A percentile compares a stretch with the other conserved stretches of the same genome.
Conservation (phyloP, 2,329 filamentous ascomycete genomes). For the Fusarium hainanense region DNA sequence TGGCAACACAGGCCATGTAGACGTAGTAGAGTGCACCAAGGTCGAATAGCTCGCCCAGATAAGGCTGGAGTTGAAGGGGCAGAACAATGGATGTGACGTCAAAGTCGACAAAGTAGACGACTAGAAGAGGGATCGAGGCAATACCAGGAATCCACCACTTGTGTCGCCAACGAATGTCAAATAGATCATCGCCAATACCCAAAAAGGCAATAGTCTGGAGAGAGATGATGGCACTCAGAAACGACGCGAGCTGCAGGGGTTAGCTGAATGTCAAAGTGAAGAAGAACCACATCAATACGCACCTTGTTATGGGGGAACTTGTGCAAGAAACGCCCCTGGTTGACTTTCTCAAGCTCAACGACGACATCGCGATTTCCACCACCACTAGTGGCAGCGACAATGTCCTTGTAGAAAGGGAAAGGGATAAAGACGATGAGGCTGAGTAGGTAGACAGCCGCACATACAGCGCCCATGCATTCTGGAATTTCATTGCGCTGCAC, state of each 20-base stretch:
- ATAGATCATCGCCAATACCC: slow-evolving; percentile 93
- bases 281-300: slow-evolving; percentile 2
- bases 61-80: slow-evolving; percentile 84
- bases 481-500: slow-evolving; percentile 78
- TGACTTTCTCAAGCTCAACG: slow-evolving; percentile 75
- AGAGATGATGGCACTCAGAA: slow-evolving; percentile 92
- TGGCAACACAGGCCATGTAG: slow-evolving; percentile 96
- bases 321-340: slow-evolving; percentile 87
- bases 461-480: slow-evolving; percentile 95
- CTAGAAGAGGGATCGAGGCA: slow-evolving; percentile 90
- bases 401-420: slow-evolving; percentile 98
- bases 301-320: slow-evolving; percentile 96
- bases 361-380: slow-evolving; percentile 92
- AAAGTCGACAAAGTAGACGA: slow-evolving; percentile 98
- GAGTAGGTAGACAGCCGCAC: slow-evolving; percentile 91
- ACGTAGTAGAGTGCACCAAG: slow-evolving; percentile 87
- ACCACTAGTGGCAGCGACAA: slow-evolving; percentile 92
- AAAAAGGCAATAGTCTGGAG: slow-evolving; percentile 91
- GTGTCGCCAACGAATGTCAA: slow-evolving; percentile 98
- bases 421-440: slow-evolving; percentile 92
- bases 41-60: slow-evolving; percentile 86
- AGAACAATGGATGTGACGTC: slow-evolving; percentile 96
- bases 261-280: not conserved
- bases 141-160: slow-evolving; percentile 98
- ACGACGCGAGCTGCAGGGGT: slow-evolving; percentile 80